phyloP scores from a whole-genome alignment of 1,139 yeast species.

The Kurtzmaniella quercitrusa region DNA sequence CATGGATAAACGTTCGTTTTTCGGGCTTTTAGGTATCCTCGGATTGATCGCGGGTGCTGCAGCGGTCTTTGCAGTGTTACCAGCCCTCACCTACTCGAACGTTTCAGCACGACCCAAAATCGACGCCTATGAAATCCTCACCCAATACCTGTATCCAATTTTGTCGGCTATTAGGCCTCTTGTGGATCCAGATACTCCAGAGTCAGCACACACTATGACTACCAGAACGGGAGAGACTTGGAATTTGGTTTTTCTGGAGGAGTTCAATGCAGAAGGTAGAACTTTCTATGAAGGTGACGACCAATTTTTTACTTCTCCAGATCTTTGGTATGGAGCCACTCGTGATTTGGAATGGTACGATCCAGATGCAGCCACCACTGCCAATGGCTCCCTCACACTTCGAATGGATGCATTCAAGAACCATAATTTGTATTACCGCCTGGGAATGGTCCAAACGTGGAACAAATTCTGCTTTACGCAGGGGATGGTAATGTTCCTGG shows the following conservation, averaged over 20 bases:
- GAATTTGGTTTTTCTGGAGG: conserved; percentile 77
- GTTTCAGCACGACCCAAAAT: conserved; percentile 34
- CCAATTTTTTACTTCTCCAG: conserved; percentile 77
- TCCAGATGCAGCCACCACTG: conserved; percentile 75
- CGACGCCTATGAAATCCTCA: conserved; percentile 40
- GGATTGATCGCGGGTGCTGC: conserved; percentile 55
- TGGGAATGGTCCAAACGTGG: conserved; percentile 87
- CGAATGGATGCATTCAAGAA: conserved; percentile 70
- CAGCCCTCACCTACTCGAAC: conserved; percentile 74
- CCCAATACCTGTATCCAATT: conserved; percentile 57
- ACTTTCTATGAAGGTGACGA: conserved; percentile 82
- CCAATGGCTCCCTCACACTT: conserved; percentile 60
- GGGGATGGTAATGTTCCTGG: conserved; percentile 67
- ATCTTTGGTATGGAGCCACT: conserved; percentile 76
- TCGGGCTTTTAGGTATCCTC: conserved; percentile 57
- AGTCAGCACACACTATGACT: conserved; percentile 40
- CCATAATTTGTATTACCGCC: conserved; percentile 70
- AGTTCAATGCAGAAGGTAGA: conserved; percentile 77
- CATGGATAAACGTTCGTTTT: conserved; percentile 57
- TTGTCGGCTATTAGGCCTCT: conserved; percentile 58
- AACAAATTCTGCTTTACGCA: conserved; percentile 78
- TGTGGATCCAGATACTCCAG: conserved; percentile 80
- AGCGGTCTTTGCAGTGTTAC: conserved; percentile 66
- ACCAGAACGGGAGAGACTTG: conserved; percentile 57
- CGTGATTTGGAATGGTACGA: conserved; percentile 84